These are phyloP conservation scores for Stylosanthes scabra DNA, from an alignment of 331 rosid genomes.

Conservation along the genomic window DNA sequence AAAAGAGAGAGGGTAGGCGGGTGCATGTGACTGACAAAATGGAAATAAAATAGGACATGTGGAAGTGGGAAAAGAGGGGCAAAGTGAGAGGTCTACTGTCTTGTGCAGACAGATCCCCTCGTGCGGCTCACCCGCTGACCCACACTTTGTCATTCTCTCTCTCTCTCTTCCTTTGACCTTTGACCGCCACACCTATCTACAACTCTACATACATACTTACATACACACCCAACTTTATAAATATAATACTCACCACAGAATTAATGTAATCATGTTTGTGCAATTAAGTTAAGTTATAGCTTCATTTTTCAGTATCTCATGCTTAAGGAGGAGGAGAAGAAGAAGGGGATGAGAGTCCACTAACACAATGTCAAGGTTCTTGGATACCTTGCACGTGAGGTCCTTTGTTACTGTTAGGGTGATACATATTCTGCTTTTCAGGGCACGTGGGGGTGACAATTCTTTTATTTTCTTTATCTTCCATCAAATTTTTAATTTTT, in stretches of 20 bases:
- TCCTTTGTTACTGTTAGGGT: slow-evolving; percentile 38
- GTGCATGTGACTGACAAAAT: not conserved
- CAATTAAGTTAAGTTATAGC: too few species aligned
- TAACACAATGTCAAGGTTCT: slow-evolving; percentile 32
- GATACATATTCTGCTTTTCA: slow-evolving; percentile 68
- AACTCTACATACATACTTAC: too few species aligned
- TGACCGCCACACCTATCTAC: slow-evolving; percentile 53
- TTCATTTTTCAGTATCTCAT: too few species aligned
- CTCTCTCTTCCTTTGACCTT: slow-evolving; percentile 64
- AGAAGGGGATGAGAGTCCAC: too few species aligned
- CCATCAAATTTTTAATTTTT: not conserved
- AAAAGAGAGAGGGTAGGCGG: too few species aligned
- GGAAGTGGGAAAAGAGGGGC: slow-evolving; percentile 23
- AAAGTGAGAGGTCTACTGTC: not conserved
- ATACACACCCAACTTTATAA: too few species aligned
- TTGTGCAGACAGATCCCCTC: slow-evolving; percentile 74
- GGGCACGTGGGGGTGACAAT: slow-evolving; percentile 77
- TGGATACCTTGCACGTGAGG: slow-evolving; percentile 91
- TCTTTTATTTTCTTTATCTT: slow-evolving; percentile 35
- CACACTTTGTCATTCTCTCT: slow-evolving; percentile 37
- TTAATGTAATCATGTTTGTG: too few species aligned
- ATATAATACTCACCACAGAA: too few species aligned
- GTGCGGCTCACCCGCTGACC: slow-evolving; percentile 88
- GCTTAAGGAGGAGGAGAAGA: too few species aligned
- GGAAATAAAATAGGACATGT: slow-evolving; percentile 8